These are phyloP conservation scores for Elsinoe necatrix DNA, from an alignment of 2,329 filamentous ascomycete genomes.

Conservation along the genomic window DNA sequence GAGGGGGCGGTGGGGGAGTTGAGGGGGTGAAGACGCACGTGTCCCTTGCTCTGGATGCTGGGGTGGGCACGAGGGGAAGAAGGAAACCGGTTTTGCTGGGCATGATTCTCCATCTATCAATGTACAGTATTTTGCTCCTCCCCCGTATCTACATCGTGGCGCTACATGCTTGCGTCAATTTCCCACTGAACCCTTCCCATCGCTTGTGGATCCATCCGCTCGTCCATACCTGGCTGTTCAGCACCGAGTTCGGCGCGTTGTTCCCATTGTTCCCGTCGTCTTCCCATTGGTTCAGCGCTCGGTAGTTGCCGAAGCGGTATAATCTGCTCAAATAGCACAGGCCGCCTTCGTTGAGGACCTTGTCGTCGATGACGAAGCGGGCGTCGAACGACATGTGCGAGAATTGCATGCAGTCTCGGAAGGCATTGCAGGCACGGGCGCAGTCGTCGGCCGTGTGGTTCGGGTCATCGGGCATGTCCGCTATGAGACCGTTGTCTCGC, in stretches of 20 bases:
- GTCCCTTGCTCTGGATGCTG: too few species aligned
- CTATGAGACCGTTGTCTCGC: slow-evolving; percentile 1
- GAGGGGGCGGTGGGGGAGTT: slow-evolving; percentile 4
- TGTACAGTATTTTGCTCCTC: neutral
- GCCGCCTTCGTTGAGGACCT: slow-evolving; percentile 10
- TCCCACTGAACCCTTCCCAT: slow-evolving; percentile 5
- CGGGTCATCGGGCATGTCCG: slow-evolving; percentile 17
- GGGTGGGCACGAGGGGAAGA: neutral
- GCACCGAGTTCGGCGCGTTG: neutral
- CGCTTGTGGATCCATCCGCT: slow-evolving; percentile 12
- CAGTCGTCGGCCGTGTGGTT: slow-evolving; percentile 17
- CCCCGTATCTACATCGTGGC: slow-evolving; percentile 5
- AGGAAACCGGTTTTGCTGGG: neutral
- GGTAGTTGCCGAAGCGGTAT: slow-evolving; percentile 19
- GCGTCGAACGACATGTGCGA: slow-evolving; percentile 20
- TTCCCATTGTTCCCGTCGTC: slow-evolving; percentile 19
- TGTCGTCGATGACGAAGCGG: neutral
- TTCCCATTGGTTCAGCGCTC: slow-evolving; percentile 14
- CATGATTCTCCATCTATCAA: neutral
- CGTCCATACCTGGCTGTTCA: slow-evolving; percentile 10
- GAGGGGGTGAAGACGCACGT: neutral
- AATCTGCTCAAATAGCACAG: slow-evolving; percentile 21
- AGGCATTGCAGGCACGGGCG: slow-evolving; percentile 14
- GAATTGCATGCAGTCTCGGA: slow-evolving; percentile 19
- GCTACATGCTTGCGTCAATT: slow-evolving; percentile 7